Evolutionary conservation across 345 rosid species (phyloP), one percentile per base, ranked within the genome.

Genomic region (Kernera saxatilis): DNA sequence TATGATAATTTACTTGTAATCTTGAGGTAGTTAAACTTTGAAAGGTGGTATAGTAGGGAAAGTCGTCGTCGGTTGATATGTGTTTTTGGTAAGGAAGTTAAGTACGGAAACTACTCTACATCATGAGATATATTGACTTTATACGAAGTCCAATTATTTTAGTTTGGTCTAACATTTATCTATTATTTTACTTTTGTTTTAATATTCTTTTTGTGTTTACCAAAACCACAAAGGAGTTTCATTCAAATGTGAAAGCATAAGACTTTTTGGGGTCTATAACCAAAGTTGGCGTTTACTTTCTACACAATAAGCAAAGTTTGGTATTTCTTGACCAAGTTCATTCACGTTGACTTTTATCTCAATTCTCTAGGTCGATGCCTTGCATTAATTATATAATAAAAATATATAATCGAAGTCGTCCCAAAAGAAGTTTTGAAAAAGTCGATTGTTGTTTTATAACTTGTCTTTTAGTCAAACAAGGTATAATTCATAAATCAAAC

Each of bases 281-380:
- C 11, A 63, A 69, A 70, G 75, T 39, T 22, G 75, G 75, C 79
- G 79, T 70, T 76, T 70, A 70, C 79, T 76, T 70, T 70, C 32
- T 46, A 36, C 37, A 48, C 45, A 45, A 22, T 29, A 76, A 76
- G 71, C 75, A 76, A 69, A 46, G 71, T 76, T 75, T 69, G 75
- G 59, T 62, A 76, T 76, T 69, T 55, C 27, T 27, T 13, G 74
- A 46, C 74, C 70, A 75, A 69, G 58, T 76, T 76, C 71, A 76
- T 76, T 64, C 55, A 39, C 51, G 50, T 69, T 75, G 79, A 75
- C 74, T 69, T 59, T 54, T 5, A 37, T 55, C 41, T 36, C 37
- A 29, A 3, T 45, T 62, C 43, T 64, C 61, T 45, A 54, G 48
- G 60, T 62, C 37, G 51, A 54, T 41, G 70, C 70, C 1, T 59